Percentiles rank a stretch among this genome's conserved stretches.
Evolutionary conservation across 2,329 filamentous ascomycete species (phyloP).

Genomic region (Drechslerella dactyloides): DNA sequence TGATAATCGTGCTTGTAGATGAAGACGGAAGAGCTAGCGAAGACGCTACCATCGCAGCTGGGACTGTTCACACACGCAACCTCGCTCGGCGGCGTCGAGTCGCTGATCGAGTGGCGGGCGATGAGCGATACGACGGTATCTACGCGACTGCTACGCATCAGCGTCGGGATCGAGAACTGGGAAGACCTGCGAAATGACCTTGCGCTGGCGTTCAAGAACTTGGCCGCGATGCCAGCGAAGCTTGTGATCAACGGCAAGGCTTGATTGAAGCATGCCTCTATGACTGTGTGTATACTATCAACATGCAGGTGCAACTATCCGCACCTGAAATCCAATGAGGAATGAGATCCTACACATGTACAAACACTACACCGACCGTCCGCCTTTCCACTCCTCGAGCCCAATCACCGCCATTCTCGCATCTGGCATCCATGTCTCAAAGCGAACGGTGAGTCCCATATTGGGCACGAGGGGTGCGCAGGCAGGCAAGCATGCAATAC

Average conservation of each 20-base stretch:
- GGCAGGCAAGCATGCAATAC: no score
- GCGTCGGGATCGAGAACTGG: conserved; percentile 83
- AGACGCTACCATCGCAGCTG: conserved; percentile 76
- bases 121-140: conserved; percentile 82
- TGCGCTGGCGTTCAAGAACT: conserved; percentile 67
- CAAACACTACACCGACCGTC: neutral
- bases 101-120: conserved; percentile 91
- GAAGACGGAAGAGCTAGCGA: conserved; percentile 65
- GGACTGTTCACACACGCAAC: conserved; percentile 91
- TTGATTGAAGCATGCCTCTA: neutral
- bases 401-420: neutral
- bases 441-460: neutral
- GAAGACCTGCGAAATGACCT: conserved; percentile 83
- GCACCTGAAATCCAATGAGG: no score
- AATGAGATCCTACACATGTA: no score
- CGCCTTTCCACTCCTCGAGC: neutral
- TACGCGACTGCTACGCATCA: conserved; percentile 75
- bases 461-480: neutral
- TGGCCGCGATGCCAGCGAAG: conserved; percentile 58
- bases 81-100: conserved; percentile 90
- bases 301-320: no score
- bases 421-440: neutral
- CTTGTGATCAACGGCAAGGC: conserved; percentile 28
- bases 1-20: conserved; percentile 11
- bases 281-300: neutral